Evolutionary conservation across 2,329 filamentous ascomycete species (phyloP).

Genomic region (Calonectria fujianensis): DNA sequence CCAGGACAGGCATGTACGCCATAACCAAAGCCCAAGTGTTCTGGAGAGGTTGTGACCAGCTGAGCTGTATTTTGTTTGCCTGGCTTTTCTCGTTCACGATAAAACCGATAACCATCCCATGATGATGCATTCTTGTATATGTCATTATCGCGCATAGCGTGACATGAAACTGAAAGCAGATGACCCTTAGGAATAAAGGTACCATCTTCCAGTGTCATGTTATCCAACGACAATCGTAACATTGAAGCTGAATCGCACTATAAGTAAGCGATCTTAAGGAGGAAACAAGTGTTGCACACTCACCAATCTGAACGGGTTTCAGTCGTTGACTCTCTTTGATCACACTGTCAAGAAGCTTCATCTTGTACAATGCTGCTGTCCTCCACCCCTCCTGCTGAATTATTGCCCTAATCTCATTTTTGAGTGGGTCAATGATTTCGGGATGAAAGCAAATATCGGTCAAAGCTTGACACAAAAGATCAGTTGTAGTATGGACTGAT

Average conservation of each 20-base stretch:
- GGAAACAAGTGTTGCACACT: neutral
- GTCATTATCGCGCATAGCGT: constrained; percentile 1
- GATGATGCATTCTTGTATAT: constrained; percentile 9
- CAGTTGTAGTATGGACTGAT: constrained; percentile 15
- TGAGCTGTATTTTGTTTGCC: neutral
- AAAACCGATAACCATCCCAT: constrained; percentile 5
- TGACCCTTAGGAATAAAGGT: constrained; percentile 9
- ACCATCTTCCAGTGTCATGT: neutral
- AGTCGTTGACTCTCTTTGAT: constrained; percentile 11
- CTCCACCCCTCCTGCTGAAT: neutral
- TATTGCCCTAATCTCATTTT: neutral
- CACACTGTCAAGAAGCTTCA: constrained; percentile 11
- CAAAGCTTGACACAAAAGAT: constrained; percentile 11
- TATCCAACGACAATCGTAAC: neutral
- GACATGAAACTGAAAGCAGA: neutral
- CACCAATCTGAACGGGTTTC: neutral
- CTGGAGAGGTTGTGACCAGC: neutral
- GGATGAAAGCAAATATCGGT: neutral
- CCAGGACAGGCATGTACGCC: constrained; percentile 7
- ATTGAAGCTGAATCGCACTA: neutral
- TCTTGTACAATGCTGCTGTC: neutral
- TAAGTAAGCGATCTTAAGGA: constrained; percentile 1
- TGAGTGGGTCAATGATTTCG: constrained; percentile 6
- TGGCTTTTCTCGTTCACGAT: neutral
- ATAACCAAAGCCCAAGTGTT: neutral